These are phyloP conservation scores for Capronia americana DNA, from an alignment of 2,329 filamentous ascomycete species.

Conservation along the genomic window DNA sequence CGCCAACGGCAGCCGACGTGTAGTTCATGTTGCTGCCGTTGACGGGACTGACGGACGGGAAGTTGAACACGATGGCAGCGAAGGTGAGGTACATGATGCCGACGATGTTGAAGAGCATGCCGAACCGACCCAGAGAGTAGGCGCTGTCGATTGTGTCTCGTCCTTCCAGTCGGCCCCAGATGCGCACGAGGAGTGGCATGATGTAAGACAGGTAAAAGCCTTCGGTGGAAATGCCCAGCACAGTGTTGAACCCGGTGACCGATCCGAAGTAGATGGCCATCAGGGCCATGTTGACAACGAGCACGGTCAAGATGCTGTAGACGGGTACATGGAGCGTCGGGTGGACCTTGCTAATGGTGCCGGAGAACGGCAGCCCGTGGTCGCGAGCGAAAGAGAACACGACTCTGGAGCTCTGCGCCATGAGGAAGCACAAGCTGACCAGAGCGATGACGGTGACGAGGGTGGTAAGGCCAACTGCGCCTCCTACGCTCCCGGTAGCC, in stretches of 20 bases:
- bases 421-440: slow-evolving; percentile 49
- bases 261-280: slow-evolving; percentile 63
- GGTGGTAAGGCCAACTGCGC: slow-evolving; percentile 53
- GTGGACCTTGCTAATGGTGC: slow-evolving; percentile 49
- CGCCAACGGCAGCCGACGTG: slow-evolving; percentile 61
- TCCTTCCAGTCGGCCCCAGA: slow-evolving; percentile 55
- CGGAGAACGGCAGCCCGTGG: slow-evolving; percentile 18
- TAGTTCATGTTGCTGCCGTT: slow-evolving; percentile 59
- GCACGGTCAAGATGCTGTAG: slow-evolving; percentile 24
- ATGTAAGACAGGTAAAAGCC: slow-evolving; percentile 66
- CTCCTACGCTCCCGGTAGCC: slow-evolving; percentile 49
- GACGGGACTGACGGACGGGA: slow-evolving; percentile 59
- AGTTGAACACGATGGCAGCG: slow-evolving; percentile 62
- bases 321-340: slow-evolving; percentile 54
- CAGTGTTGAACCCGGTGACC: slow-evolving; percentile 61
- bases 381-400: slow-evolving; percentile 51
- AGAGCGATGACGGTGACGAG: slow-evolving; percentile 38
- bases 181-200: slow-evolving; percentile 59
- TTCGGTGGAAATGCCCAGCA: slow-evolving; percentile 62
- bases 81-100: slow-evolving; percentile 61
- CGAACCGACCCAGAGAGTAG: slow-evolving; percentile 51
- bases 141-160: slow-evolving; percentile 42
- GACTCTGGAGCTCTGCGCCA: slow-evolving; percentile 50
- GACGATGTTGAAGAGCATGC: slow-evolving; percentile 55
- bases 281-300: slow-evolving; percentile 59